A percentile compares a stretch with the other conserved stretches of the same genome.
Conservation (phyloP, 495 filamentous ascomycete genomes). For the Letharia columbiana region DNA sequence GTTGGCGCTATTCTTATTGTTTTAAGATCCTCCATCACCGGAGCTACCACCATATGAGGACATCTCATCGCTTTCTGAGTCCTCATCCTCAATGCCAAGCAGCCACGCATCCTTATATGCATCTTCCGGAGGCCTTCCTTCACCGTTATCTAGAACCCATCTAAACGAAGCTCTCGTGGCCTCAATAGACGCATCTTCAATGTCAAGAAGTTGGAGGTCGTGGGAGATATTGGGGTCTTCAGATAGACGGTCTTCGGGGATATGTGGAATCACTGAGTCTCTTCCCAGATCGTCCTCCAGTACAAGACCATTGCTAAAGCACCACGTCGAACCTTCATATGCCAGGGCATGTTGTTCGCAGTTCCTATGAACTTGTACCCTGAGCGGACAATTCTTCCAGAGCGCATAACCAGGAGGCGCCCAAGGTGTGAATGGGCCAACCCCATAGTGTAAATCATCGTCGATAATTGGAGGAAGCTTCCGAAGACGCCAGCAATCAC, state of each 20-base stretch:
- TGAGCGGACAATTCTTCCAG: conserved; percentile 3
- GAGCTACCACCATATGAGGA: neutral
- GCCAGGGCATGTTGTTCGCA: neutral
- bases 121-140: neutral
- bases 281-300: conserved; percentile 4
- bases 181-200: conserved; percentile 2
- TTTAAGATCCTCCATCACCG: neutral
- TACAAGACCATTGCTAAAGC: neutral
- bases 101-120: neutral
- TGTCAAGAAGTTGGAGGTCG: neutral
- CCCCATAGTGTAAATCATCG: no score
- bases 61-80: neutral
- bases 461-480: no score
- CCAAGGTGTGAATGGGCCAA: neutral
- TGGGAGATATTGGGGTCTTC: neutral
- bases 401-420: neutral
- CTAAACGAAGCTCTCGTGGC: neutral
- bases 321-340: conserved; percentile 3
- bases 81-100: neutral
- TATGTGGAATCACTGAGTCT: neutral
- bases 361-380: conserved; percentile 4
- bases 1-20: neutral
- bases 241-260: neutral
- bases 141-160: neutral
- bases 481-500: no score